Conservation (phyloP, 2,329 filamentous ascomycete genomes). For the Dactylella cylindrospora region DNA sequence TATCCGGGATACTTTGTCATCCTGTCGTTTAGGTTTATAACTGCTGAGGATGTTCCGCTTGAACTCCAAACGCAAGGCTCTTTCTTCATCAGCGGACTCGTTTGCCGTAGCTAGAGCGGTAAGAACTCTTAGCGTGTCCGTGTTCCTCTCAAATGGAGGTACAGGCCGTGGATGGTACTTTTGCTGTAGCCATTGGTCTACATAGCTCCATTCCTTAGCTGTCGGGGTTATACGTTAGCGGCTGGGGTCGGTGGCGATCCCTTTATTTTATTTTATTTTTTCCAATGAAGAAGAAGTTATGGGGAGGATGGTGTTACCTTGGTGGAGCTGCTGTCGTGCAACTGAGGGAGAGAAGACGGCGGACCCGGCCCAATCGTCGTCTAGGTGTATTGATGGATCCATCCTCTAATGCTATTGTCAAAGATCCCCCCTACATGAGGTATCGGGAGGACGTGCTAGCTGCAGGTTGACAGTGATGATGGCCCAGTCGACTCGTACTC, state of each 20-base stretch:
- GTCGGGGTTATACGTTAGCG: slow-evolving; percentile 59
- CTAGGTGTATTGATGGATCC: too few relatives aligned
- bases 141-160: slow-evolving; percentile 81
- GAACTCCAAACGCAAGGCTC: slow-evolving; percentile 60
- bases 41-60: slow-evolving; percentile 63
- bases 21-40: slow-evolving; percentile 51
- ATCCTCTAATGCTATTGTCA: slow-evolving; percentile 43
- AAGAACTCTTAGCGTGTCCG: slow-evolving; percentile 74
- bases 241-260: slow-evolving; percentile 64
- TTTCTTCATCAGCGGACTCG: slow-evolving; percentile 74
- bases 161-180: slow-evolving; percentile 66
- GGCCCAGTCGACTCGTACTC: too few relatives aligned
- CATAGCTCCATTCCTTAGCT: slow-evolving; percentile 86
- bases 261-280: not conserved
- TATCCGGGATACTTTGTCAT: slow-evolving; percentile 24
- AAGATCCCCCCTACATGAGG: not conserved
- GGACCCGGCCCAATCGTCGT: slow-evolving; percentile 50
- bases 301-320: slow-evolving; percentile 16
- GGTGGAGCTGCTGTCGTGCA: slow-evolving; percentile 52
- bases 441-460: too few relatives aligned
- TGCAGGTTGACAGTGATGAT: too few relatives aligned
- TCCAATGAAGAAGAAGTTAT: not conserved
- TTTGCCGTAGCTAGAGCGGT: slow-evolving; percentile 73
- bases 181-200: slow-evolving; percentile 77
- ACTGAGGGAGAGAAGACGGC: slow-evolving; percentile 69